These are phyloP conservation scores for Aristolochia californica DNA, from an alignment of 164 flowering plant species.

Conservation along the genomic window DNA sequence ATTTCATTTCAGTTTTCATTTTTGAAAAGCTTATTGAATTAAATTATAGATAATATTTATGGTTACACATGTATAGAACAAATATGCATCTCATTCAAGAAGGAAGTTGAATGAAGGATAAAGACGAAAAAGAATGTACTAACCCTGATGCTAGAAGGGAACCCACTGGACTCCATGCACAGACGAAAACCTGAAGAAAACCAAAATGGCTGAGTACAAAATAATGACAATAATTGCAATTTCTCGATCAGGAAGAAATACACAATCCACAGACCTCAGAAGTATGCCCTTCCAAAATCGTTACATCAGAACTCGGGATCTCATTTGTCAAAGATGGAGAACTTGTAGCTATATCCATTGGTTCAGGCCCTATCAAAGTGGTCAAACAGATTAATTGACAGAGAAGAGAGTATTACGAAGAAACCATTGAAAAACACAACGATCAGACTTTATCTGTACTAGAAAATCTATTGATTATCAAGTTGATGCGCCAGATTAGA, in stretches of 20 bases:
- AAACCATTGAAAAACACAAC: neutral
- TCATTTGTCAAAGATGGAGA: slow-evolving; percentile 40
- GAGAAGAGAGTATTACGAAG: neutral
- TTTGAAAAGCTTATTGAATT: too few species aligned
- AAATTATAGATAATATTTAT: too few species aligned
- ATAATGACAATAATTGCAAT: neutral
- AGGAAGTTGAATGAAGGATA: too few species aligned
- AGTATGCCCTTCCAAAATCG: slow-evolving; percentile 85
- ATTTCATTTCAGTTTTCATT: too few species aligned
- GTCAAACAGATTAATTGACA: neutral
- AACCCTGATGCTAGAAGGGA: slow-evolving; percentile 98
- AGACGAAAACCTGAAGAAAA: slow-evolving; percentile 70
- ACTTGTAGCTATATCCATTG: slow-evolving; percentile 60
- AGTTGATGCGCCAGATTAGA: too few species aligned
- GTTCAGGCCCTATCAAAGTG: slow-evolving; percentile 49
- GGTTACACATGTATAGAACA: too few species aligned
- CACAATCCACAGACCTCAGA: slow-evolving; percentile 59
- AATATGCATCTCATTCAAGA: too few species aligned
- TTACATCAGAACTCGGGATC: slow-evolving; percentile 71
- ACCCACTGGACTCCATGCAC: slow-evolving; percentile 96
- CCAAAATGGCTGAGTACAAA: neutral
- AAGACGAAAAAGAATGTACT: slow-evolving; percentile 10
- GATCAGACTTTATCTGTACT: too few species aligned
- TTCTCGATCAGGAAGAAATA: neutral
- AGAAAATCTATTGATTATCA: too few species aligned